Conservation (phyloP, 73 alveolate species). For the Paramecium biaurelia region DNA sequence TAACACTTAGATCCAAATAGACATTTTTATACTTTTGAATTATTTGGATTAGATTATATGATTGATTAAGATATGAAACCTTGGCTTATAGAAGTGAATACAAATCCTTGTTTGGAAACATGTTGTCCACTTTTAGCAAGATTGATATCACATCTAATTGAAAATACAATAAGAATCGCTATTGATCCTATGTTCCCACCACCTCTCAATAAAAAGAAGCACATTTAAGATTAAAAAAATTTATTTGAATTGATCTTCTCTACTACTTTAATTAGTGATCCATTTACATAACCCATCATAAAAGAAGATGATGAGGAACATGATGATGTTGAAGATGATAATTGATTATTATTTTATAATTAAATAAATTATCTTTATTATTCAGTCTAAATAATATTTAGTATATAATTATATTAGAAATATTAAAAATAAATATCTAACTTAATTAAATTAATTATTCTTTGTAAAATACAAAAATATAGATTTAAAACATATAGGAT, state of each 20-base stretch:
- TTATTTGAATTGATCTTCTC: conserved; percentile 18
- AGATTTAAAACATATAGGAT: too few relatives aligned
- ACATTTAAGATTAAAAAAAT: not conserved
- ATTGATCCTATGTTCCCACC: conserved; percentile 87
- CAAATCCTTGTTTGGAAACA: conserved; percentile 94
- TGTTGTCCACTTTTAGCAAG: conserved; percentile 90
- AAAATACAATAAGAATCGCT: conserved; percentile 88
- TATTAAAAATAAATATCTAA: too few relatives aligned
- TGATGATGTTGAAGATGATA: conserved; percentile 44
- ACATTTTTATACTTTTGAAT: conserved; percentile 26
- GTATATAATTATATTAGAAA: too few relatives aligned
- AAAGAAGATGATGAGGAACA: conserved; percentile 46
- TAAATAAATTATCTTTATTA: not conserved
- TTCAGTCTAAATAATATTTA: not conserved
- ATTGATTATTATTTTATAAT: not conserved
- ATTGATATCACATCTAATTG: conserved; percentile 87
- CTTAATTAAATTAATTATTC: too few relatives aligned
- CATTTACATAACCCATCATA: not conserved
- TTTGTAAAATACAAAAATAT: too few relatives aligned
- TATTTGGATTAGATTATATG: conserved; percentile 95
- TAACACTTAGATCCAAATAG: conserved; percentile 23
- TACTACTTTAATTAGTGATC: not conserved
- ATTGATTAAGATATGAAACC: conserved; percentile 88
- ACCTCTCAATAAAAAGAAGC: conserved; percentile 47
- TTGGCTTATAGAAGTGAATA: conserved; percentile 91